Evolutionary conservation across 2,329 filamentous ascomycete species (phyloP).

Genomic region (Teratosphaeriaceae sp.): DNA sequence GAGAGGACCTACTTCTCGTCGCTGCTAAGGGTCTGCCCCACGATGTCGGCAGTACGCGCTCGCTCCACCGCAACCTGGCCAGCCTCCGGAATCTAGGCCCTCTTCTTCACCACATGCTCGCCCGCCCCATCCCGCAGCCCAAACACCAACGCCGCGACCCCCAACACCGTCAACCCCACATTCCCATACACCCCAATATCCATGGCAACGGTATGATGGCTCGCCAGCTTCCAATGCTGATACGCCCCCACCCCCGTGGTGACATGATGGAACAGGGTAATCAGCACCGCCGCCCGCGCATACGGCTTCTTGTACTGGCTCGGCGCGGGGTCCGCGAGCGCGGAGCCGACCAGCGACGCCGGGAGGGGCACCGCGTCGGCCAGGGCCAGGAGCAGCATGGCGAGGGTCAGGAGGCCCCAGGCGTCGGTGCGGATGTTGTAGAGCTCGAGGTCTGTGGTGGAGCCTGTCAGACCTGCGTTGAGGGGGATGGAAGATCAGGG

Average conservation of each 20-base stretch:
- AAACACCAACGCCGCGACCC: slow-evolving; percentile 21
- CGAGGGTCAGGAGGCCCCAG: slow-evolving; percentile 28
- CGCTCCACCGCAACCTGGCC: neutral
- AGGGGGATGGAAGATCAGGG: neutral
- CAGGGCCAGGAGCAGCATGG: slow-evolving; percentile 25
- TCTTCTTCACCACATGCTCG: neutral
- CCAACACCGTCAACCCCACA: slow-evolving; percentile 23
- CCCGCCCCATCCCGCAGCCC: slow-evolving; percentile 16
- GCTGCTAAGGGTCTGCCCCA: too few relatives aligned
- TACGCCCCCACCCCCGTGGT: slow-evolving; percentile 29
- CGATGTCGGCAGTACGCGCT: too few relatives aligned
- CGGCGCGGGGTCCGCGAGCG: slow-evolving; percentile 12
- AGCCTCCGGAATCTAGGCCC: too few relatives aligned
- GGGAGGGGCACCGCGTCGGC: slow-evolving; percentile 27
- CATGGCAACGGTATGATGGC: slow-evolving; percentile 30
- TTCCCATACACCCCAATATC: slow-evolving; percentile 30
- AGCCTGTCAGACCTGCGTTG: neutral
- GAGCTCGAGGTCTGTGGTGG: slow-evolving; percentile 31
- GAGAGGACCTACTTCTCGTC: too few relatives aligned
- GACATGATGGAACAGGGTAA: slow-evolving; percentile 31
- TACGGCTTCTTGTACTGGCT: slow-evolving; percentile 24
- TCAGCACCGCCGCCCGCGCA: slow-evolving; percentile 25
- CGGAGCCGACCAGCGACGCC: slow-evolving; percentile 13
- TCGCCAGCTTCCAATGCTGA: slow-evolving; percentile 25
- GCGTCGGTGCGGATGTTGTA: slow-evolving; percentile 32